Percentiles rank a stretch among this genome's conserved stretches.
Evolutionary conservation across 202 grass and related monocot species (phyloP).

Genomic region (Cymbopogon flexuosus): DNA sequence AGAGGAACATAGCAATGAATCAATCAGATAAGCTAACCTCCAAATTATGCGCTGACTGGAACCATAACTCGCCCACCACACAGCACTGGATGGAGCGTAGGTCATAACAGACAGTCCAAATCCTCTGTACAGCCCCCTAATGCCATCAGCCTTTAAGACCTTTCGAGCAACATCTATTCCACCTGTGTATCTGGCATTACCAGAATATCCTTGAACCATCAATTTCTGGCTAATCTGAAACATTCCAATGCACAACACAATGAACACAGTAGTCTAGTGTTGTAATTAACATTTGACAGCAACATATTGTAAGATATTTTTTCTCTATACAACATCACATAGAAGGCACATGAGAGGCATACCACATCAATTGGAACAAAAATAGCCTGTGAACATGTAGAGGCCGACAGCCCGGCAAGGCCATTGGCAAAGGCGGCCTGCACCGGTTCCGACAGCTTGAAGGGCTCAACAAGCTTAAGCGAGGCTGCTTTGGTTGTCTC

Average conservation of each 20-base stretch:
- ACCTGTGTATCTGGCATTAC: constrained; percentile 70
- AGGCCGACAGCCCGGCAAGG: constrained; percentile 66
- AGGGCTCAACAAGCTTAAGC: constrained; percentile 54
- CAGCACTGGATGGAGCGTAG: constrained; percentile 86
- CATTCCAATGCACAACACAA: constrained; percentile 22
- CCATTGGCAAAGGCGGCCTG: constrained; percentile 84
- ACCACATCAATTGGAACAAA: constrained; percentile 99
- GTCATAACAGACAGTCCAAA: constrained; percentile 96
- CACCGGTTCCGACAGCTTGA: constrained; percentile 68
- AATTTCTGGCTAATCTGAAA: constrained; percentile 97
- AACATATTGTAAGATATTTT: neutral
- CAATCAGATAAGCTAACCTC: constrained; percentile 58
- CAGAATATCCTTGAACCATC: constrained; percentile 99
- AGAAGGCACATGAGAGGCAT: constrained; percentile 23
- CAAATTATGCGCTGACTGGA: constrained; percentile 90
- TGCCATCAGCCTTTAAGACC: constrained; percentile 68
- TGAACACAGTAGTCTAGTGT: constrained; percentile 13
- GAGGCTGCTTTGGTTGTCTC: constrained; percentile 82
- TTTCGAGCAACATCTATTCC: constrained; percentile 82
- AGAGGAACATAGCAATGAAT: neutral
- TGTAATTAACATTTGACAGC: neutral
- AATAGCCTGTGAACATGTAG: constrained; percentile 72
- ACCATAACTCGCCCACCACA: constrained; percentile 98
- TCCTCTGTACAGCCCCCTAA: constrained; percentile 78
- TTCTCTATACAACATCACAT: constrained; percentile 1